Conservation (phyloP, 2,329 filamentous ascomycete genomes). For the Pseudohalonectria lignicola region DNA sequence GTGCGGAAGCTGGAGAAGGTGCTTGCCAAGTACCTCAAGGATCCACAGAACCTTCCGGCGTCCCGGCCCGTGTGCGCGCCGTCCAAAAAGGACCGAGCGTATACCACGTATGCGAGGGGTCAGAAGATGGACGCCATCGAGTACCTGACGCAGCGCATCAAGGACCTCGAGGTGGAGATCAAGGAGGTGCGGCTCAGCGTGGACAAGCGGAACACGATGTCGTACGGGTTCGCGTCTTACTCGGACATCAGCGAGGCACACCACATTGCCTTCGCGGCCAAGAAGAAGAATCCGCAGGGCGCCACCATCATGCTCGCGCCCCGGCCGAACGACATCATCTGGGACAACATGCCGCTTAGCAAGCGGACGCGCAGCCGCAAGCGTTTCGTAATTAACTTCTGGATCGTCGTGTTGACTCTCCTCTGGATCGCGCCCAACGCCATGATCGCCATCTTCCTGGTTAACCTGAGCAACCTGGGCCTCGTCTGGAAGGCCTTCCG, state of each 20-base stretch:
- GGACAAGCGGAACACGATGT: constrained; percentile 78
- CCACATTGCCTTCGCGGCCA: constrained; percentile 69
- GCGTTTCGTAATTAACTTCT: constrained; percentile 69
- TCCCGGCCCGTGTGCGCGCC: constrained; percentile 69
- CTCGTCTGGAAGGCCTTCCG: constrained; percentile 70
- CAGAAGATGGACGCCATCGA: constrained; percentile 90
- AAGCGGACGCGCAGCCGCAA: constrained; percentile 60
- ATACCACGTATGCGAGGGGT: constrained; percentile 49
- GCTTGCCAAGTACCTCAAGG: constrained; percentile 81
- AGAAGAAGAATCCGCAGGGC: constrained; percentile 70
- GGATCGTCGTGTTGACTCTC: constrained; percentile 70
- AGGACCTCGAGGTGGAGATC: constrained; percentile 71
- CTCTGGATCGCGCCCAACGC: constrained; percentile 89
- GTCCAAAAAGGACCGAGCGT: constrained; percentile 66
- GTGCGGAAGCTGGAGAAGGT: constrained; percentile 77
- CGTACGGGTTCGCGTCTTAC: constrained; percentile 92
- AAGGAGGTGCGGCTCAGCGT: constrained; percentile 71
- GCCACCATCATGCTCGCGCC: constrained; percentile 72
- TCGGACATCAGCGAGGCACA: constrained; percentile 82
- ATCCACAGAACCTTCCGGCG: constrained; percentile 68
- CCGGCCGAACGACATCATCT: constrained; percentile 84
- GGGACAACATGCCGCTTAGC: constrained; percentile 78
- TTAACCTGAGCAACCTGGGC: constrained; percentile 74
- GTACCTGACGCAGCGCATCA: constrained; percentile 78
- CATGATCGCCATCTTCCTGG: constrained; percentile 85